phyloP scores from a whole-genome alignment of 257 asterid species.

The Scutellaria minor region DNA sequence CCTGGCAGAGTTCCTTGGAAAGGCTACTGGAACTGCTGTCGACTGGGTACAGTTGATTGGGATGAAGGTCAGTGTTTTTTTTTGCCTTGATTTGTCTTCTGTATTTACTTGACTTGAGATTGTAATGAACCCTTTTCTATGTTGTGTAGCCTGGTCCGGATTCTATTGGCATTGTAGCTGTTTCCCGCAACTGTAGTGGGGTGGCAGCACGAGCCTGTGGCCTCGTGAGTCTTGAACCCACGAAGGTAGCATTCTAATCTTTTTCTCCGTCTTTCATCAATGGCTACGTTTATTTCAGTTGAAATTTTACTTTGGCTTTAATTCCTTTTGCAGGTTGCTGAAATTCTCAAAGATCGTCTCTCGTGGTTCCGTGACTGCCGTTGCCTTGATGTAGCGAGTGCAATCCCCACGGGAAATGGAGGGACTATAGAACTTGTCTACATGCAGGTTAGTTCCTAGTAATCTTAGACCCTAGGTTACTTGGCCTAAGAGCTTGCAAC shows the following conservation, averaged over 20 bases:
- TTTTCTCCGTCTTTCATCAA: not conserved
- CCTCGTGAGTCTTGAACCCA: slow-evolving; percentile 99
- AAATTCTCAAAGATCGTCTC: slow-evolving; percentile 94
- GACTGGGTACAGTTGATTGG: slow-evolving; percentile 99
- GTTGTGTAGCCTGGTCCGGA: slow-evolving; percentile 99
- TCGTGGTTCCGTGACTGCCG: slow-evolving; percentile 97
- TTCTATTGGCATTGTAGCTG: slow-evolving; percentile 97
- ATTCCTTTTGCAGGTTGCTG: slow-evolving; percentile 66
- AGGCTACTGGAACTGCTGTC: slow-evolving; percentile 99
- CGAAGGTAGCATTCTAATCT: slow-evolving; percentile 59
- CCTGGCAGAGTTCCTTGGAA: slow-evolving; percentile 98
- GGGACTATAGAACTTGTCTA: slow-evolving; percentile 90
- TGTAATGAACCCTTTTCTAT: not conserved
- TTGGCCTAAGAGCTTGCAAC: not conserved
- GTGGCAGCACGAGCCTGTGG: slow-evolving; percentile 99
- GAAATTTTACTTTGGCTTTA: not conserved
- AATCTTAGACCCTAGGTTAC: not conserved
- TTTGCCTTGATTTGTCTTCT: not conserved
- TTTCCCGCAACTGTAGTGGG: slow-evolving; percentile 96
- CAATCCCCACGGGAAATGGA: slow-evolving; percentile 88
- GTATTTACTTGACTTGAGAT: not conserved
- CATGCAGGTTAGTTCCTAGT: slow-evolving; percentile 64
- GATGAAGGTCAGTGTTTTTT: slow-evolving; percentile 76
- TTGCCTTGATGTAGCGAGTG: slow-evolving; percentile 68
- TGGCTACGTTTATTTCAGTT: not conserved